Percentiles rank a stretch among this genome's conserved stretches.
phyloP scores from a whole-genome alignment of 306 rosid species.

The Prunus salicina region DNA sequence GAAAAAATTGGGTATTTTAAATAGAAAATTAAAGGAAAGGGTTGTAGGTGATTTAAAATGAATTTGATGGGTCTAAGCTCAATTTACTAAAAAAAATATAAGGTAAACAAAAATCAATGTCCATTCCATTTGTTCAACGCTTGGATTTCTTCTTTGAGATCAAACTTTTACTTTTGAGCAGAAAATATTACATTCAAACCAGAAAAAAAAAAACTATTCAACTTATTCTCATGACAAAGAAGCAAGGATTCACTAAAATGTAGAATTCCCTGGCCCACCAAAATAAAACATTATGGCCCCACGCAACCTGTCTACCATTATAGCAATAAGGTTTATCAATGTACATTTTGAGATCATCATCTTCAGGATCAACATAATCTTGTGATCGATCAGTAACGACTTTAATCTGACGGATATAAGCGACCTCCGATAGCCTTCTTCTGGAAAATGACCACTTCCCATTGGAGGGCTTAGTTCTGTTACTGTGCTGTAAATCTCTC shows the following conservation, averaged over 20 bases:
- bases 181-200: no score
- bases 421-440: slow-evolving; percentile 12
- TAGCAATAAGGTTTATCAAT: slow-evolving; percentile 12
- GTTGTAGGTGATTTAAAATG: no score
- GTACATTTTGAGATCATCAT: neutral
- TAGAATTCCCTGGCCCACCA: no score
- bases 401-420: slow-evolving; percentile 20
- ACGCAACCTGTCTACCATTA: neutral
- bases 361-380: neutral
- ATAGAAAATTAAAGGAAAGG: no score
- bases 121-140: no score
- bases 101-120: no score
- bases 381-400: neutral
- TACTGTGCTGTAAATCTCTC: slow-evolving; percentile 17
- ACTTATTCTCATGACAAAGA: neutral
- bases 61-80: no score
- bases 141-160: no score
- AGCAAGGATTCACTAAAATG: neutral
- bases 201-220: neutral
- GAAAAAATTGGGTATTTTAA: no score
- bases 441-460: slow-evolving; percentile 29
- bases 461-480: slow-evolving; percentile 11
- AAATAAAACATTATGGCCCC: no score
- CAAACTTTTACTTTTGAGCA: neutral
- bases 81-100: no score